phyloP scores from a whole-genome alignment of 768 basidiomycete species.

The Pleurotus citrinopileatus region DNA sequence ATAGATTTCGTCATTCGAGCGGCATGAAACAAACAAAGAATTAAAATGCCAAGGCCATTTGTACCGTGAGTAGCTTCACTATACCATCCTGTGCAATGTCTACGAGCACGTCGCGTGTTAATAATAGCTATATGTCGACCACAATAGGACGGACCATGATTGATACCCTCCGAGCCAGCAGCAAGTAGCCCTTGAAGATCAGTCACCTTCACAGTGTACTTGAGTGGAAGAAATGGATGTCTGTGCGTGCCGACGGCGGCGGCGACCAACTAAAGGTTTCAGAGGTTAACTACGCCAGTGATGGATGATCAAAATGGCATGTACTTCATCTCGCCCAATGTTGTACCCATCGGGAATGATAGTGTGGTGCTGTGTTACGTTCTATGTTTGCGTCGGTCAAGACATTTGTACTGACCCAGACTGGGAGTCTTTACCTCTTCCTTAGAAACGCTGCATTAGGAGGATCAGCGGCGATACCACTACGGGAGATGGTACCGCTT shows the following conservation, averaged over 20 bases:
- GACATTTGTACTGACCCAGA: too few species aligned
- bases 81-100: constrained; percentile 12
- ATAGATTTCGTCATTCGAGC: too few species aligned
- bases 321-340: constrained; percentile 31
- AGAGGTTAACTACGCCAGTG: background rate
- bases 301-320: background rate
- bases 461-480: background rate
- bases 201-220: constrained; percentile 42
- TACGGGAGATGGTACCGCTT: too few species aligned
- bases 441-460: constrained; percentile 36
- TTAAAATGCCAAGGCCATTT: background rate
- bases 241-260: constrained; percentile 24
- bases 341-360: constrained; percentile 49
- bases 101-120: background rate
- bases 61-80: constrained; percentile 10
- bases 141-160: background rate
- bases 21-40: too few species aligned
- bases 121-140: background rate
- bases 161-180: constrained; percentile 41
- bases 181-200: constrained; percentile 54
- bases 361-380: constrained; percentile 31
- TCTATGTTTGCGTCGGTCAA: constrained; percentile 24
- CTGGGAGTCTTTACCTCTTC: constrained; percentile 38
- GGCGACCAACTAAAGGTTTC: constrained; percentile 12
- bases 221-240: constrained; percentile 36